Evolutionary conservation across 2,329 filamentous ascomycete genomes (phyloP).

Genomic region (Graphilbum fragrans): DNA sequence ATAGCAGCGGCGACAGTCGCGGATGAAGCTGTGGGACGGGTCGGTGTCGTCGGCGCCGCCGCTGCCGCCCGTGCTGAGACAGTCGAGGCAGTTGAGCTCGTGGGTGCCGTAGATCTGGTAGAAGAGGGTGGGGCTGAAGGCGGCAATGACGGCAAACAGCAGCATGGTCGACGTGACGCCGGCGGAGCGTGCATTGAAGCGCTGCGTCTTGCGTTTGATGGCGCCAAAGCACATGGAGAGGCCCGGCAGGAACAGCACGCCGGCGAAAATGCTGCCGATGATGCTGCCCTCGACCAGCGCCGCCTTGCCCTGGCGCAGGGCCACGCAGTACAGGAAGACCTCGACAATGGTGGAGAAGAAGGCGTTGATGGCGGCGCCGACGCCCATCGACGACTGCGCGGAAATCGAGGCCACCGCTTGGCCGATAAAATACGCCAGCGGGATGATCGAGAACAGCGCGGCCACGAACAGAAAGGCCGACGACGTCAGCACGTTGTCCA

Average conservation of each 20-base stretch:
- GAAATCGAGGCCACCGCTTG: slow-evolving; percentile 98
- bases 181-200: slow-evolving; percentile 93
- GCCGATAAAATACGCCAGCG: slow-evolving; percentile 94
- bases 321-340: slow-evolving; percentile 94
- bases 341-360: slow-evolving; percentile 98
- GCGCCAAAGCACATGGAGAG: slow-evolving; percentile 98
- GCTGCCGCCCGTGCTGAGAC: slow-evolving; percentile 27
- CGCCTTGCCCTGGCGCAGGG: slow-evolving; percentile 82
- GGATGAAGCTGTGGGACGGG: slow-evolving; percentile 9
- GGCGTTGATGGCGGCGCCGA: slow-evolving; percentile 93
- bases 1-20: slow-evolving; percentile 86
- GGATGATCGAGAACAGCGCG: slow-evolving; percentile 84
- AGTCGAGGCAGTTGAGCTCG: slow-evolving; percentile 74
- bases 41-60: slow-evolving; percentile 4
- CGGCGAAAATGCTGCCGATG: slow-evolving; percentile 94
- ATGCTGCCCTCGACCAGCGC: slow-evolving; percentile 93
- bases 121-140: slow-evolving; percentile 91
- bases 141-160: slow-evolving; percentile 87
- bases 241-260: slow-evolving; percentile 86
- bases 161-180: slow-evolving; percentile 98
- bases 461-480: slow-evolving; percentile 78
- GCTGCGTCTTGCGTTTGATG: slow-evolving; percentile 93
- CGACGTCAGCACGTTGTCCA: slow-evolving; percentile 65
- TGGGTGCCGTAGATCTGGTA: slow-evolving; percentile 98
- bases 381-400: slow-evolving; percentile 94